Base-by-base conservation (phyloP, 352 stramenopile species). In the Phytopythium chamaehyphon region DNA sequence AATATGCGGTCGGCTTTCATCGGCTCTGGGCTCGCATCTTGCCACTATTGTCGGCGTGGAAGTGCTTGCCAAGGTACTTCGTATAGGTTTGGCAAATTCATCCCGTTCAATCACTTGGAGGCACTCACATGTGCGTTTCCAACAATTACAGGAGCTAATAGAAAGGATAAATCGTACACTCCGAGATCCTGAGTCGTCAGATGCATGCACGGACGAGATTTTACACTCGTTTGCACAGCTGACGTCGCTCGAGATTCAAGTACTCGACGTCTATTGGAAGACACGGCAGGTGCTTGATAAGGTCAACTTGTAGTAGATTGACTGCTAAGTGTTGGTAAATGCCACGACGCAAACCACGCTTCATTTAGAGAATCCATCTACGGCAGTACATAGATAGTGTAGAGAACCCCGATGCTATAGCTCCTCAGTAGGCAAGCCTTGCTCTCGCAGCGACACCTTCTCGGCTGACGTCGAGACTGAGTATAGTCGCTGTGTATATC, bases 391-490 rank as follows among this genome's bases (percentile, higher is more conserved):
- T 33, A 33, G 28, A 33, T 33, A 33, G 28, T 33, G 28, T 33
- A 33, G 28, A 9, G 37, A 42, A 21, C 14, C 33, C 33, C 10
- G 10, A 35, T 44, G 42, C 24, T 62, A 86, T 12, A 88, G 61
- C 42, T 86, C 70, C 55, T 90, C 76, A 10, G 76, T 84, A 12
- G 79, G 76, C 6, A 90, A 58, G 55, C 69, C 58, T 45, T 86
- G 65, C 12, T 87, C 76, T 11, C 76, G 70, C 40, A 90, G 64
- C 3, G 72, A 76, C 12, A 65, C 72, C 61, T 90, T 90, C 59
- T 90, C 79, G 6, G 70, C 83, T 18, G 76, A 68, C 3, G 76
- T 87, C 16, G 74, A 87, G 9, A 90, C 63, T 19, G 79, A 88
- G 55, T 88, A 90, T 18, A 88, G 50, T 1, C 79, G 76, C 79